Percentiles rank a stretch among this genome's conserved stretches.
These are phyloP conservation scores for Saccharomyces hybrid DNA, from an alignment of 1,139 yeast genomes.

Conservation along the genomic window DNA sequence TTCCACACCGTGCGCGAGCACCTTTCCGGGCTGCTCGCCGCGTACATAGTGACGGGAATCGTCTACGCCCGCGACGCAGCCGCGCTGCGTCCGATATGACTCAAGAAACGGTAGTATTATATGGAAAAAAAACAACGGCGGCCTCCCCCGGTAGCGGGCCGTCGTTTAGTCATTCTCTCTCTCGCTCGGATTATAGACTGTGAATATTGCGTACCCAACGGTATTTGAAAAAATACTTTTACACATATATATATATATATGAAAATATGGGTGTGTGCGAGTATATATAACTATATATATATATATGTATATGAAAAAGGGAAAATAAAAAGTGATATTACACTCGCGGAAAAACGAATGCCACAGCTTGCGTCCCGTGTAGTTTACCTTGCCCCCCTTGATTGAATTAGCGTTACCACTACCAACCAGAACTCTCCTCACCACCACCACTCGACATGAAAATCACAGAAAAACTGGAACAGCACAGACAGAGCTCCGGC, in stretches of 20 bases:
- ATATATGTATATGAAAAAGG: not conserved
- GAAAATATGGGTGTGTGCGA: not conserved
- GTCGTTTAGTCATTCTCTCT: not conserved
- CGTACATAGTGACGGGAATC: conserved; percentile 20
- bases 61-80: conserved; percentile 6
- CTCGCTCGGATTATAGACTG: not conserved
- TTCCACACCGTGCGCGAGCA: conserved; percentile 72
- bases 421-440: not conserved
- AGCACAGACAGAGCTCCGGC: conserved; percentile 23
- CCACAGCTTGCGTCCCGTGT: not conserved
- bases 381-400: not conserved
- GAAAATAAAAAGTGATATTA: not conserved
- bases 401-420: not conserved
- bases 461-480: conserved; percentile 33
- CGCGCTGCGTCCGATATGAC: not conserved
- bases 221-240: too few relatives aligned
- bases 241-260: not conserved
- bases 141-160: not conserved
- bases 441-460: conserved; percentile 27
- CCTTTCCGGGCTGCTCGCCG: conserved; percentile 23
- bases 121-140: too few relatives aligned
- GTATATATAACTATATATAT: not conserved
- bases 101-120: not conserved
- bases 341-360: not conserved
- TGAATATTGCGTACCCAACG: not conserved